A percentile compares a stretch with the other conserved stretches of the same genome.
These are phyloP conservation scores for Gamarada debralockiae DNA, from an alignment of 495 filamentous ascomycete species.

Conservation along the genomic window DNA sequence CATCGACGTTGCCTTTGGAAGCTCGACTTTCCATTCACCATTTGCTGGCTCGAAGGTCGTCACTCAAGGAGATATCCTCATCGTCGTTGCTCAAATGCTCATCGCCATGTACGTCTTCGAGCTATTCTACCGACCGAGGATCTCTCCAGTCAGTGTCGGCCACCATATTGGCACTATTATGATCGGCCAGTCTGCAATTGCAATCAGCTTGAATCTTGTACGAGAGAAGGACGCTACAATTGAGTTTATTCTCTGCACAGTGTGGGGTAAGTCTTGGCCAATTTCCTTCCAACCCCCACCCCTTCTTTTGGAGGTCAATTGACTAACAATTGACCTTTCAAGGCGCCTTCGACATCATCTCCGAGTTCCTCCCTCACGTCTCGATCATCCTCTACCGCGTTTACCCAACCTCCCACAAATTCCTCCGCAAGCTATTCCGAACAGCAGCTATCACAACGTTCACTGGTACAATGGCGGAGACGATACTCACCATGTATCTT, in stretches of 20 bases:
- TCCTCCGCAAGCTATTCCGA: slow-evolving; percentile 39
- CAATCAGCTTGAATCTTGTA: slow-evolving; percentile 35
- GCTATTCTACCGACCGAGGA: slow-evolving; percentile 38
- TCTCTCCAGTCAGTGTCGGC: slow-evolving; percentile 39
- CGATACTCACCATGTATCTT: slow-evolving; percentile 43
- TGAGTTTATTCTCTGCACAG: slow-evolving; percentile 44
- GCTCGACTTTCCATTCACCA: slow-evolving; percentile 30
- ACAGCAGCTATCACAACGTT: slow-evolving; percentile 37
- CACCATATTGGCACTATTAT: slow-evolving; percentile 45
- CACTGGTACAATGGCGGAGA: slow-evolving; percentile 39
- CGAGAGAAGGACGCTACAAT: slow-evolving; percentile 42
- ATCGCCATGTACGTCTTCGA: slow-evolving; percentile 48
- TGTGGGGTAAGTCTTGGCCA: slow-evolving; percentile 40
- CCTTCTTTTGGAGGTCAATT: no score
- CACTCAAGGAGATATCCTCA: slow-evolving; percentile 38
- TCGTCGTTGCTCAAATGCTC: slow-evolving; percentile 40
- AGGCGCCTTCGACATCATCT: slow-evolving; percentile 48
- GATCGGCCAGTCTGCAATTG: slow-evolving; percentile 43
- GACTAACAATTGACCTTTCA: background rate
- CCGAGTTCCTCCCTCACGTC: slow-evolving; percentile 46
- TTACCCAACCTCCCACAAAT: slow-evolving; percentile 34
- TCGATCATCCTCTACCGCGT: slow-evolving; percentile 46
- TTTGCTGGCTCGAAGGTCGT: slow-evolving; percentile 29
- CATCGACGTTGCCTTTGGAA: slow-evolving; percentile 34
- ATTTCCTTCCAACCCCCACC: background rate